These are phyloP conservation scores for Phytophthora cryptogea DNA, from an alignment of 352 stramenopile genomes.

Conservation along the genomic window DNA sequence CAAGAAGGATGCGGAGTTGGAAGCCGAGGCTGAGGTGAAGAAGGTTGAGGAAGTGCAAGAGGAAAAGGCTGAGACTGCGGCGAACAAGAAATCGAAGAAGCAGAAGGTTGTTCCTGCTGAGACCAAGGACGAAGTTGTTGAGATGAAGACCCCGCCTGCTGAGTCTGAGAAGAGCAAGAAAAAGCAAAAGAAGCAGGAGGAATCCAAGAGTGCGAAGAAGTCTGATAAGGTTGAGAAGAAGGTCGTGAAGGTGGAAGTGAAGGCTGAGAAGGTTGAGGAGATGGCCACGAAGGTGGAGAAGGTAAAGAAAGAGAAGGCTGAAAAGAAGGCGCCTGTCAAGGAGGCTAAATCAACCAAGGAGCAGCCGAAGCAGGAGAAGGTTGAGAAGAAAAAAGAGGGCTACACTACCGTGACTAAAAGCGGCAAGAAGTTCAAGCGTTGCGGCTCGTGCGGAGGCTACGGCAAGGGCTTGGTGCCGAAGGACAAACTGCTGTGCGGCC, in stretches of 20 bases:
- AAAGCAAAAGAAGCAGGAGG: constrained; percentile 18
- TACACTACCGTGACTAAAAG: constrained; percentile 55
- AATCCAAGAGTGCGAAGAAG: constrained; percentile 12
- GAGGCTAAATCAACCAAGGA: constrained; percentile 16
- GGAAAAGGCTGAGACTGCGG: constrained; percentile 13
- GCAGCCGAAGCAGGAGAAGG: constrained; percentile 31
- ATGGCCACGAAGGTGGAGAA: constrained; percentile 16
- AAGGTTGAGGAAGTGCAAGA: constrained; percentile 37
- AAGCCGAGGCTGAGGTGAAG: constrained; percentile 24
- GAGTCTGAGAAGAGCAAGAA: constrained; percentile 33
- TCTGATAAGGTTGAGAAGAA: constrained; percentile 7
- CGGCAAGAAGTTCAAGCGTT: constrained; percentile 79
- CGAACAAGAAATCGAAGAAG: constrained; percentile 42
- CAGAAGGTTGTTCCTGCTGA: constrained; percentile 42
- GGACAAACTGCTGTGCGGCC: constrained; percentile 65
- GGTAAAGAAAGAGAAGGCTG: constrained; percentile 19
- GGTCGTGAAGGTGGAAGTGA: constrained; percentile 13
- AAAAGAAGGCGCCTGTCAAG: constrained; percentile 28
- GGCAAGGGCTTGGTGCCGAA: constrained; percentile 74
- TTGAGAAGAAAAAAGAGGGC: constrained; percentile 35
- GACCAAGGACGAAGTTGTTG: constrained; percentile 21
- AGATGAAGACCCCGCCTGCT: constrained; percentile 17
- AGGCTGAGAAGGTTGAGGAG: constrained; percentile 18
- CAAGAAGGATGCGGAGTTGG: constrained; percentile 29
- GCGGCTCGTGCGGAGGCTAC: constrained; percentile 62